phyloP scores from a whole-genome alignment of 371 early-diverging fungal genomes.

The Rhizopus sp. region DNA sequence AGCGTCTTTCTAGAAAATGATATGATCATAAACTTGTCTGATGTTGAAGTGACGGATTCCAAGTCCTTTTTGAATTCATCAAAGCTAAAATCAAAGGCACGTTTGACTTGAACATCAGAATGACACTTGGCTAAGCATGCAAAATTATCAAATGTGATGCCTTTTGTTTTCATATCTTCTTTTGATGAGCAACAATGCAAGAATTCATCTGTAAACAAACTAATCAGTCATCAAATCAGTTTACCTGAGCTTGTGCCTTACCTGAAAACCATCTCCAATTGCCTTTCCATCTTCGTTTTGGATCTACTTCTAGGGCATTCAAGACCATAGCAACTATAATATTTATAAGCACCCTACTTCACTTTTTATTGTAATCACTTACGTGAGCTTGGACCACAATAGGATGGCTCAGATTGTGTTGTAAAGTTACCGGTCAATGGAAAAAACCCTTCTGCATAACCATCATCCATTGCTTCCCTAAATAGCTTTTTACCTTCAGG shows the following conservation, averaged over 20 bases:
- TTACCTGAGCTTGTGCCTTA: slow-evolving; percentile 4
- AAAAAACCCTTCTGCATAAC: slow-evolving; percentile 87
- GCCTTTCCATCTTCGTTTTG: slow-evolving; percentile 88
- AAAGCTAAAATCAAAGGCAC: slow-evolving; percentile 63
- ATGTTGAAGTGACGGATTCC: slow-evolving; percentile 61
- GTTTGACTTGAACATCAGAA: slow-evolving; percentile 75
- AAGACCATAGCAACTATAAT: slow-evolving; percentile 85
- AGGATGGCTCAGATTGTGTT: slow-evolving; percentile 88
- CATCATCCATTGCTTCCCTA: slow-evolving; percentile 72
- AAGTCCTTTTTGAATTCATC: slow-evolving; percentile 82
- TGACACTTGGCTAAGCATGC: slow-evolving; percentile 86
- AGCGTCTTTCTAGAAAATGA: slow-evolving; percentile 80
- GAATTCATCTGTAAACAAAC: slow-evolving; percentile 67
- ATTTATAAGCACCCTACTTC: slow-evolving; percentile 86
- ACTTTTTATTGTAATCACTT: slow-evolving; percentile 25
- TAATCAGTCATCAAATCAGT: not conserved
- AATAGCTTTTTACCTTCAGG: slow-evolving; percentile 77
- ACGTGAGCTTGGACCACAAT: slow-evolving; percentile 59
- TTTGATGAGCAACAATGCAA: slow-evolving; percentile 82
- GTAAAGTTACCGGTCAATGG: slow-evolving; percentile 87
- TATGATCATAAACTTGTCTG: slow-evolving; percentile 85
- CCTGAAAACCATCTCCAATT: slow-evolving; percentile 85
- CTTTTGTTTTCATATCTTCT: slow-evolving; percentile 78
- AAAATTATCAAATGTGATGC: slow-evolving; percentile 90
- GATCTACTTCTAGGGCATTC: slow-evolving; percentile 91